These are phyloP conservation scores for Monascus purpureus DNA, from an alignment of 495 filamentous ascomycete species.

Conservation along the genomic window DNA sequence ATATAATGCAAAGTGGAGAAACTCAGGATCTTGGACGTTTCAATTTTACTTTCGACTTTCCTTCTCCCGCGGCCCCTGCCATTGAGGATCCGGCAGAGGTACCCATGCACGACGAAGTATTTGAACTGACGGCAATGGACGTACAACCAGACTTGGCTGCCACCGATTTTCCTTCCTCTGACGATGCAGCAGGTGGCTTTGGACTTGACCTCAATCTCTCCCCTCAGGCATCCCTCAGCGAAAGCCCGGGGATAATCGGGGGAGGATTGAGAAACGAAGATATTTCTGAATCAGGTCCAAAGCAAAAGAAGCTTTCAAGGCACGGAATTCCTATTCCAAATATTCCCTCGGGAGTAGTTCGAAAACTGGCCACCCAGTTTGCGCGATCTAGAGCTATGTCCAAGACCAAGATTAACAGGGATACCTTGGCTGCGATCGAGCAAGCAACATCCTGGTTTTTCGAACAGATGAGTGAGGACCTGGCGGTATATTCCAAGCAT, in stretches of 20 bases:
- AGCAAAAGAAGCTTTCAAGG: constrained; percentile 49
- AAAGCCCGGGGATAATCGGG: constrained; percentile 24
- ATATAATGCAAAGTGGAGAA: constrained; percentile 25
- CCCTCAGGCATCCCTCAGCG: constrained; percentile 19
- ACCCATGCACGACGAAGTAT: constrained; percentile 22
- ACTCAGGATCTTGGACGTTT: constrained; percentile 33
- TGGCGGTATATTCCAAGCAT: constrained; percentile 67
- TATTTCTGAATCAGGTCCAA: constrained; percentile 7
- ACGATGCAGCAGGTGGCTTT: constrained; percentile 15
- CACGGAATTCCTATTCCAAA: constrained; percentile 64
- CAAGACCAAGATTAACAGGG: constrained; percentile 54
- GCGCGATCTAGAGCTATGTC: constrained; percentile 42
- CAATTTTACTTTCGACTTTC: constrained; percentile 31
- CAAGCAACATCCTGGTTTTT: constrained; percentile 82
- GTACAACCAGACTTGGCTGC: constrained; percentile 14
- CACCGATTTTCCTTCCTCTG: constrained; percentile 6
- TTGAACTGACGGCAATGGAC: constrained; percentile 21
- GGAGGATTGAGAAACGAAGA: constrained; percentile 29
- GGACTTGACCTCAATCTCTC: constrained; percentile 17
- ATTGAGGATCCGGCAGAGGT: constrained; percentile 17
- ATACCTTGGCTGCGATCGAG: constrained; percentile 57
- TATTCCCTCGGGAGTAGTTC: constrained; percentile 54
- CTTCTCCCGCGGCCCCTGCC: constrained; percentile 17
- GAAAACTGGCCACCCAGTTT: constrained; percentile 61
- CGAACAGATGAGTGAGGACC: constrained; percentile 66